Evolutionary conservation across 2,329 filamentous ascomycete genomes (phyloP), one percentile per base, ranked within the genome.

Genomic region (Periglandula ipomoeae): DNA sequence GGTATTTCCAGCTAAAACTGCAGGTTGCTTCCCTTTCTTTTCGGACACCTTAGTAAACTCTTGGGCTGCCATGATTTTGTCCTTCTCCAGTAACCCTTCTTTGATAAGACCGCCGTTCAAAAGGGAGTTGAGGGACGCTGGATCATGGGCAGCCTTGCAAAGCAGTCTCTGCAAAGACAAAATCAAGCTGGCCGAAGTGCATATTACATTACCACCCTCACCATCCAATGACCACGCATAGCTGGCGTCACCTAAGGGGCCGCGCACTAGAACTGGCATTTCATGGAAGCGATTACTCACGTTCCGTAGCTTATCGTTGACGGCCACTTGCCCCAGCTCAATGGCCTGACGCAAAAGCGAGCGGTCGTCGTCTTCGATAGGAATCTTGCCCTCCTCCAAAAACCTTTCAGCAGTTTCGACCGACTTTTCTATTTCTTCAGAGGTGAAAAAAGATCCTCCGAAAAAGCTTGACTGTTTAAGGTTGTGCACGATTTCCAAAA

Each of bases 381-480:
- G 67, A 0, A 85, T 73, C 10, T 74, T 72, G 24, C 79, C 73
- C 48, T 85, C 80, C 2, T 67, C 63, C 11, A 95, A 60, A 57
- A 95, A 95, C 32, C 72, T 72, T 46, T 76, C 71, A 1, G 85
- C 84, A 30, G 81, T 82, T 24, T 85, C 73, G 1, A 93, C 64
- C 0, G 86, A 79, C 24, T 72, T 78, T 2, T 65, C 53, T 3
- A 95, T 77, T 49, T 89, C 81, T 1, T 72, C 68, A 0, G 70
- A 65, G 0, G 80, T 79, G 58, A 85, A 89, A 43, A 89, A 90
- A 0, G 84, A 84, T 67, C 87, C 90, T 10, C 80, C 82, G 64
- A 91, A 94, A 60, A 95, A 95, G 44, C 86, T 88, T 6, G 87
- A 84, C 59, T 93, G 85, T 17, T 88, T 80, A 40, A 95, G 65